Conservation (phyloP, 2,329 filamentous ascomycete genomes). For the Penicillium sp. region DNA sequence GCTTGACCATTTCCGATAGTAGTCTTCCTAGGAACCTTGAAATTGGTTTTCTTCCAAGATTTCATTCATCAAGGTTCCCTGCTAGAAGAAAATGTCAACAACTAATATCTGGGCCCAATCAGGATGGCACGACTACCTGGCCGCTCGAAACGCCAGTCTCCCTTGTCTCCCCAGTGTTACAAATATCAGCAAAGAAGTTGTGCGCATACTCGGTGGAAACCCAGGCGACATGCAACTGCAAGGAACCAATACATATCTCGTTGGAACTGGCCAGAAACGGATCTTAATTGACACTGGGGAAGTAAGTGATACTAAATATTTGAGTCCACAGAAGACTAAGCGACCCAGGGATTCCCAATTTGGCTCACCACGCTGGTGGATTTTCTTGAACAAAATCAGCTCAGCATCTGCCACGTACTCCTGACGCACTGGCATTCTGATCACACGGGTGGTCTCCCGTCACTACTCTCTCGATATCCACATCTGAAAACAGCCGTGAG, state of each 20-base stretch:
- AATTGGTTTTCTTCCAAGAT: not conserved
- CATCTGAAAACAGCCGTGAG: not conserved
- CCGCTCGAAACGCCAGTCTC: conserved; percentile 19
- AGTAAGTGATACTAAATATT: not conserved
- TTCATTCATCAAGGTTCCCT: not conserved
- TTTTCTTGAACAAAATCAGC: conserved; percentile 2
- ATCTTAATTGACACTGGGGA: conserved; percentile 39
- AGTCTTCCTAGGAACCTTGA: too few relatives aligned
- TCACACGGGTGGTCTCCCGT: conserved; percentile 9
- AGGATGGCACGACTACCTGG: conserved; percentile 9
- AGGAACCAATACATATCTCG: conserved; percentile 43
- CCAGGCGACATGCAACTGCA: conserved; percentile 43
- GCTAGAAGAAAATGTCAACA: not conserved
- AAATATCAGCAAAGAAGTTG: conserved; percentile 40
- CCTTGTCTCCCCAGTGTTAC: conserved; percentile 42
- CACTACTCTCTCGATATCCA: conserved; percentile 4
- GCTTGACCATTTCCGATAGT: too few relatives aligned
- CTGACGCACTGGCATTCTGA: conserved; percentile 10
- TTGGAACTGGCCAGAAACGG: conserved; percentile 35
- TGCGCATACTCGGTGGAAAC: conserved; percentile 48
- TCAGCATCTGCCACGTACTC: conserved; percentile 7
- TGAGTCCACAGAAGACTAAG: not conserved
- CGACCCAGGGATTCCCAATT: conserved; percentile 2
- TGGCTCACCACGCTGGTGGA: conserved; percentile 8
- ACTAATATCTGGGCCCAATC: conserved; percentile 1